Percentiles rank a stretch among this genome's conserved stretches.
These are phyloP conservation scores for Fusarium fujikuroi DNA, from an alignment of 2,329 filamentous ascomycete genomes.

Conservation along the genomic window DNA sequence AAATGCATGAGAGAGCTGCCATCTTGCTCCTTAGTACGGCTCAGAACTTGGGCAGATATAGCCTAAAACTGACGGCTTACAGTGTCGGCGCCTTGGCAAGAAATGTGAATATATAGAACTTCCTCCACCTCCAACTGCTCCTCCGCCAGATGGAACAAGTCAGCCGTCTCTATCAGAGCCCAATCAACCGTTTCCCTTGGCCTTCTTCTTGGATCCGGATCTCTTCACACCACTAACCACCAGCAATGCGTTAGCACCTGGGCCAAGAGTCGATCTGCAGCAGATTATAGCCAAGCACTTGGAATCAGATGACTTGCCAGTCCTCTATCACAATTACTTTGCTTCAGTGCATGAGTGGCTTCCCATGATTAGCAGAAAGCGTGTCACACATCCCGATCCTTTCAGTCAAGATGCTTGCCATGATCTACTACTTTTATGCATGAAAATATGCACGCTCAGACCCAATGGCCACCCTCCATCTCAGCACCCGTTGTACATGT, in stretches of 20 bases:
- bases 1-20: constrained; percentile 10
- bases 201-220: constrained; percentile 4
- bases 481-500: not conserved
- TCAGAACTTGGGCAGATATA: not conserved
- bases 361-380: constrained; percentile 6
- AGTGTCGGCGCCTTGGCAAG: constrained; percentile 4
- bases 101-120: constrained; percentile 4
- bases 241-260: constrained; percentile 3
- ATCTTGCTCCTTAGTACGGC: not conserved
- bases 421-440: constrained; percentile 9
- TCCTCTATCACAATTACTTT: constrained; percentile 1
- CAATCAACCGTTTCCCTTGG: not conserved
- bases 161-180: not conserved
- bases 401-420: constrained; percentile 7
- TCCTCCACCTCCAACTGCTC: not conserved
- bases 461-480: not conserved
- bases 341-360: constrained; percentile 6
- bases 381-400: not conserved
- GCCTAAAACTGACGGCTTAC: not conserved
- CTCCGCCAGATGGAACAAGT: not conserved
- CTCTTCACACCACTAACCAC: not conserved
- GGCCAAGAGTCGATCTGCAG: not conserved
- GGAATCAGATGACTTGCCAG: not conserved
- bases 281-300: not conserved
- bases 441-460: constrained; percentile 5